These are phyloP conservation scores for Cyberlindnera mycetangii DNA, from an alignment of 805 yeast species.

Conservation along the genomic window DNA sequence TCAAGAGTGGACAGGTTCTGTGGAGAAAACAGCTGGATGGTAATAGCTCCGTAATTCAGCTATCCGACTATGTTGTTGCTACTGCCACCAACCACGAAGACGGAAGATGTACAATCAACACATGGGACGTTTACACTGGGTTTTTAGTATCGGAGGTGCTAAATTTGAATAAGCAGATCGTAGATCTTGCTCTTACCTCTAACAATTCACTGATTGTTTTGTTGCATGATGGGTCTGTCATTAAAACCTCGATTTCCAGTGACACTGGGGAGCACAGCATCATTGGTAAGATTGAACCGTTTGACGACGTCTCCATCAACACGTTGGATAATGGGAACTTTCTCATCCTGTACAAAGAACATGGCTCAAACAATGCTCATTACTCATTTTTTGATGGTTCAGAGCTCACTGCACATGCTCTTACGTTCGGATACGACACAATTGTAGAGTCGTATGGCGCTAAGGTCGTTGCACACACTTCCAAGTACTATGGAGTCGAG, in stretches of 20 bases:
- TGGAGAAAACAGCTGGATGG: constrained; percentile 32
- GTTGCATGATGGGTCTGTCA: constrained; percentile 17
- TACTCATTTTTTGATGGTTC: constrained; percentile 17
- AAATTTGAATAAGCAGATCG: constrained; percentile 10
- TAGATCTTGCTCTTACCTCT: constrained; percentile 1
- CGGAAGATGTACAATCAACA: constrained; percentile 20
- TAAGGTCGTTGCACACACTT: constrained; percentile 19
- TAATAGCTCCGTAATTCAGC: neutral
- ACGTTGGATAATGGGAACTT: constrained; percentile 20
- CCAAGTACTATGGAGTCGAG: constrained; percentile 9
- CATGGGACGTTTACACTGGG: constrained; percentile 22
- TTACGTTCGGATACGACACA: constrained; percentile 15
- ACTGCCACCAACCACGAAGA: constrained; percentile 25
- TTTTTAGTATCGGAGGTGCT: constrained; percentile 14
- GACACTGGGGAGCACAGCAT: neutral
- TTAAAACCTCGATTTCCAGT: neutral
- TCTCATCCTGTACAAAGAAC: constrained; percentile 11
- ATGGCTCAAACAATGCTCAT: constrained; percentile 6
- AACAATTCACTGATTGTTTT: constrained; percentile 6
- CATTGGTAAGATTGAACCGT: constrained; percentile 8
- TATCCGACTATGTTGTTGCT: constrained; percentile 5
- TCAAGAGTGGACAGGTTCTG: constrained; percentile 34
- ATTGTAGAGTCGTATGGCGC: constrained; percentile 24
- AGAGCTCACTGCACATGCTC: constrained; percentile 6
- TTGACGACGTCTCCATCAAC: constrained; percentile 9